phyloP scores from a whole-genome alignment of 129 eudicot species.

The carrot (Daucus carota) region DH1_v3.0 NC_030382.2:55879001-55879500 shows the following conservation, averaged over 20 bases:
- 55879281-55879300: background rate
- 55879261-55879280: no score
- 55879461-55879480: constrained; percentile 23
- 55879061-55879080: constrained; percentile 16
- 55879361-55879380: background rate
- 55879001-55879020: background rate
- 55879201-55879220: background rate
- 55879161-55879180: constrained; percentile 13
- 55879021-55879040: background rate
- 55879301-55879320: no score
- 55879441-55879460: constrained; percentile 19
- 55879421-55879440: constrained; percentile 15
- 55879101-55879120: constrained; percentile 13
- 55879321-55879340: background rate
- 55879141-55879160: constrained; percentile 10
- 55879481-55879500: constrained; percentile 21
- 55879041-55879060: constrained; percentile 10
- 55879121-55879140: constrained; percentile 13
- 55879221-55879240: no score
- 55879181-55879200: constrained; percentile 1
- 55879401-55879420: constrained; percentile 23
- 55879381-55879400: constrained; percentile 21
- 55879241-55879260: no score
- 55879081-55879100: constrained; percentile 4
- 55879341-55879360: background rate